Base-by-base conservation (phyloP, 1,284 basidiomycete genomes). In the Meira nashicola region DNA sequence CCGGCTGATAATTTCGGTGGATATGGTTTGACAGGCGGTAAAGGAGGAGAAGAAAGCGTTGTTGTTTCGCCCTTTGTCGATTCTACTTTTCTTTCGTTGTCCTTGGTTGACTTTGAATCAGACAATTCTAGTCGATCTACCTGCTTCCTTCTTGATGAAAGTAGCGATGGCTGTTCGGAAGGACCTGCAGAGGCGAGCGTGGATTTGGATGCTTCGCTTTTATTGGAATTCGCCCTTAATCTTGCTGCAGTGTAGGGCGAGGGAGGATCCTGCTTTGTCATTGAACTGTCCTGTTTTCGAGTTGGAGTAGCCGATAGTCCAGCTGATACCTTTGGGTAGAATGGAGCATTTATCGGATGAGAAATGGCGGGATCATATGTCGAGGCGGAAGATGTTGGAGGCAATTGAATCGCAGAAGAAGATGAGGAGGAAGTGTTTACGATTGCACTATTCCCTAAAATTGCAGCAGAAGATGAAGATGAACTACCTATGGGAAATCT, bases 1-100 rank as follows among this genome's bases (percentile, higher is more conserved):
- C 19, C 50, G 28, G 12, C 28, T 19, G 37, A n/a, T 15, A 53
- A n/a, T 25, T 25, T 53, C 15, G 50, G 50, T 17, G 50, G 50
- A 19, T 38, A 38, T 7, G 50, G 50, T 15, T 53, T 53, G 50
- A 53, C 15, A 8, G 50, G 37, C 8, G 15, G 17, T 19, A 19
- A 15, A 12, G 50, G 50, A 33, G 50, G 23, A 25, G n/a, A 23
- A 17, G 43, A 3, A 8, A 8, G 8, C 8, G 28, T 8, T 33
- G 28, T 33, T 33, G 28, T 33, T 3, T 33, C 28, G 28, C 28
- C 28, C 3, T 33, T 33, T 33, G 28, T 33, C 28, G 28, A 4
- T 3, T 8, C 8, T 4, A 33, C 4, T 8, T 33, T 33, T 5
- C 46, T 12, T 7, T 7, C 21, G 8, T 48, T 23, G 17, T 7